These are phyloP conservation scores for Trichoderma sp. DNA, from an alignment of 2,329 filamentous ascomycete species.

Conservation along the genomic window DNA sequence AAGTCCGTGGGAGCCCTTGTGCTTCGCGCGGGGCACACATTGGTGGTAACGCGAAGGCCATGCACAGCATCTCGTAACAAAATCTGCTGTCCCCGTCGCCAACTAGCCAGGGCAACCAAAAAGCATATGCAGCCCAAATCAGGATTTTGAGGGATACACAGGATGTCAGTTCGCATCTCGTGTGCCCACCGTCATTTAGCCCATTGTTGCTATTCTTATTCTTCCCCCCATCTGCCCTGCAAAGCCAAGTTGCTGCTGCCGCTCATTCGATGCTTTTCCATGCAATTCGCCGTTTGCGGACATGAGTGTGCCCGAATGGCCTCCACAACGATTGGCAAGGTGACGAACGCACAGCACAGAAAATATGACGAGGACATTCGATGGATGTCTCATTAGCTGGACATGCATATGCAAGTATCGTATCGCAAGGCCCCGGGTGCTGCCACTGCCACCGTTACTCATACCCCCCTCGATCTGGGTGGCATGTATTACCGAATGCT, in stretches of 20 bases:
- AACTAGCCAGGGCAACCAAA: background rate
- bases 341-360: background rate
- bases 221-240: background rate
- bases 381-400: background rate
- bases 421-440: background rate
- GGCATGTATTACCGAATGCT: background rate
- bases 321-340: background rate
- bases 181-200: background rate
- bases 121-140: background rate
- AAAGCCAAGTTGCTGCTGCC: background rate
- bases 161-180: slow-evolving; percentile 6
- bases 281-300: background rate
- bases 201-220: slow-evolving; percentile 5
- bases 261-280: background rate
- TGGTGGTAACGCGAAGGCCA: slow-evolving; percentile 5
- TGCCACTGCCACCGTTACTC: background rate
- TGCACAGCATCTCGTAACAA: slow-evolving; percentile 12
- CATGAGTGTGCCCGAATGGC: background rate
- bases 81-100: slow-evolving; percentile 1
- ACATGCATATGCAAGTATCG: background rate
- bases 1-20: background rate
- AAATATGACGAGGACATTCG: background rate
- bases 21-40: slow-evolving; percentile 6
- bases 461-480: background rate
- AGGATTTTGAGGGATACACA: background rate